Evolutionary conservation across 2,329 filamentous ascomycete species (phyloP).

Genomic region (Macrophomina phaseolina): DNA sequence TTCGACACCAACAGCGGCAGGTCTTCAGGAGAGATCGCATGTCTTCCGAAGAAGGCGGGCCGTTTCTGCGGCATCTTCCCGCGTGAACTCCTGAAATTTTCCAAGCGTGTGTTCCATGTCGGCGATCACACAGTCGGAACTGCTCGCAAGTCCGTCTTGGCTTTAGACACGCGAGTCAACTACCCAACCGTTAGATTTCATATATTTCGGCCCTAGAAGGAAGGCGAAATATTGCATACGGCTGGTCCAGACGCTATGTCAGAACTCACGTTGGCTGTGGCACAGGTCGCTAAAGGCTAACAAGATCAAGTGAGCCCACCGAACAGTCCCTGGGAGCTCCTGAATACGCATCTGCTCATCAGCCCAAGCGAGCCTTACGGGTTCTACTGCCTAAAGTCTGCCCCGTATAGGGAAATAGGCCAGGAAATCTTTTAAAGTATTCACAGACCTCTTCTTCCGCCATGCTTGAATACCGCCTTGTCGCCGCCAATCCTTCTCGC

Average conservation of each 20-base stretch:
- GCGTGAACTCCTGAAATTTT: background rate
- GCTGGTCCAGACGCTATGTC: background rate
- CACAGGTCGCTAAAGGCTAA: slow-evolving; percentile 6
- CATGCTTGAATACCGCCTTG: slow-evolving; percentile 11
- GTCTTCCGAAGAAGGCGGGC: background rate
- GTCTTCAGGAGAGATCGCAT: background rate
- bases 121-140: slow-evolving; percentile 6
- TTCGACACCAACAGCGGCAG: background rate
- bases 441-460: slow-evolving; percentile 4
- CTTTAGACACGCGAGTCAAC: background rate
- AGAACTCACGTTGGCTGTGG: background rate
- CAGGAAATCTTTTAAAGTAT: background rate
- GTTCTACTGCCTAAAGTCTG: background rate
- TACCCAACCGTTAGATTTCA: background rate
- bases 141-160: slow-evolving; percentile 22
- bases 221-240: background rate
- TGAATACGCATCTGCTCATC: slow-evolving; percentile 12
- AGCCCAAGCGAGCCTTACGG: slow-evolving; percentile 8
- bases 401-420: slow-evolving; percentile 1
- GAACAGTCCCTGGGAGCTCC: slow-evolving; percentile 10
- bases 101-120: slow-evolving; percentile 3
- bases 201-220: background rate
- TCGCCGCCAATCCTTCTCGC: slow-evolving; percentile 13
- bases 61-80: slow-evolving; percentile 10
- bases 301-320: slow-evolving; percentile 10